Evolutionary conservation across 2,329 filamentous ascomycete genomes (phyloP), one percentile per base, ranked within the genome.

Genomic region (Pseudogymnoascus sp.): DNA sequence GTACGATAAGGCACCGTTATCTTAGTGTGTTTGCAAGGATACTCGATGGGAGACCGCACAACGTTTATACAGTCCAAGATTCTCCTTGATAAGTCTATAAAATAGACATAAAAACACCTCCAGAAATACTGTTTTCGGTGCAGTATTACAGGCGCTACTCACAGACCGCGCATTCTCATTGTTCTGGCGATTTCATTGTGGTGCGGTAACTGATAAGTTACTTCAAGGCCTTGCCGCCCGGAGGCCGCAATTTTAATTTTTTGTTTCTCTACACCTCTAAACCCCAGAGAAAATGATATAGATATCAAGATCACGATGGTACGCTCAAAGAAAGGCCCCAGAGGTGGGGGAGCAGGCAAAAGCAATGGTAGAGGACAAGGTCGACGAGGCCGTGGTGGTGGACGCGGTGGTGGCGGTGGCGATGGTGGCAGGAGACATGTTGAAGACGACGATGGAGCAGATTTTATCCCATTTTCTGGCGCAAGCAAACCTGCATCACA

Each of bases 381-480:
- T 17, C 38, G 44, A 26, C 61, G 56, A 62, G 37, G 64, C 11
- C 42, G 65, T 44, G 64, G 64, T 31, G 62, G 64, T 9, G 64
- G 66, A n/a, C 40, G 63, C 11, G 42, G 60, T 23, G 40, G 31
- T 19, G 29, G 19, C 35, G 53, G 67, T 29, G 50, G 67, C 19
- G 64, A 64, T 13, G 44, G 64, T n/a, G 64, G 64, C 46, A 64
- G 50, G 29, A 56, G 50, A 3, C 29, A 60, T 19, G 59, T 21
- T n/a, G 38, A 38, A 9, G 35, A 60, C 33, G 63, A 61, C 11
- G 63, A 60, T 62, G 64, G 61, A 38, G 67, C 59, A 60, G 65
- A 62, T 38, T 53, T 62, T 53, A 50, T 53, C 40, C 59, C 59
- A 60, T 60, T 60, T 60, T 38, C 59, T 17, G 59, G 59, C 21